Percentiles rank a stretch among this genome's conserved stretches.
Conservation (phyloP, 2,329 filamentous ascomycete genomes). For the Hypocrella siamensis region DNA sequence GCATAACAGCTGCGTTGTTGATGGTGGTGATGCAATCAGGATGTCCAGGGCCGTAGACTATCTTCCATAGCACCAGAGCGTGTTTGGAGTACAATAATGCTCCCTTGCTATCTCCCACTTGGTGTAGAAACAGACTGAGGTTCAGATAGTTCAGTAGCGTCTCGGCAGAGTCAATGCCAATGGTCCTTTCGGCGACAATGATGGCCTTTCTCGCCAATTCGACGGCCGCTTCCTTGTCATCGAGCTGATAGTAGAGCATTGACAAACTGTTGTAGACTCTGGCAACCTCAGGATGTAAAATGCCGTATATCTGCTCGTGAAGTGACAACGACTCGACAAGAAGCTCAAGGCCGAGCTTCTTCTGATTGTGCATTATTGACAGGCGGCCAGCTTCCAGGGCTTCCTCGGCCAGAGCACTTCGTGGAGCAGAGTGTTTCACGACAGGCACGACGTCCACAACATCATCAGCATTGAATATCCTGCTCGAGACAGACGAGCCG, state of each 20-base stretch:
- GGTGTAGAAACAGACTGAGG: constrained; percentile 84
- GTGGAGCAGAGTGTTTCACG: constrained; percentile 85
- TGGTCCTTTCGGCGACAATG: constrained; percentile 85
- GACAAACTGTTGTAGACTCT: constrained; percentile 89
- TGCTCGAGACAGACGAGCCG: constrained; percentile 22
- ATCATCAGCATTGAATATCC: constrained; percentile 63
- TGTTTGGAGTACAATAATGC: constrained; percentile 86
- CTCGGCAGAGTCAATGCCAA: constrained; percentile 86
- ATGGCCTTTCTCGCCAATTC: constrained; percentile 94
- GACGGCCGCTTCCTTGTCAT: constrained; percentile 90
- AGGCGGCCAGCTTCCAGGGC: constrained; percentile 90
- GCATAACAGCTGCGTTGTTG: constrained; percentile 98
- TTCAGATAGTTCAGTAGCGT: constrained; percentile 94
- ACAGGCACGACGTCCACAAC: constrained; percentile 86
- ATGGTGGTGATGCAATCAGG: constrained; percentile 97
- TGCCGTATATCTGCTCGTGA: constrained; percentile 97
- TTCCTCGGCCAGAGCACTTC: constrained; percentile 84
- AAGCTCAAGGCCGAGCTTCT: constrained; percentile 88
- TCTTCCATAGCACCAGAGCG: constrained; percentile 88
- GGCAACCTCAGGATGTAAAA: constrained; percentile 90
- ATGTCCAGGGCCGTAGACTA: constrained; percentile 86
- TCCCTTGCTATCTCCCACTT: constrained; percentile 72
- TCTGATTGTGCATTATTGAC: constrained; percentile 89
- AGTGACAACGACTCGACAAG: constrained; percentile 90
- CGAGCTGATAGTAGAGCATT: constrained; percentile 93